A percentile compares a stretch with the other conserved stretches of the same genome.
These are phyloP conservation scores for Tetradesmus lagerheimii DNA, from an alignment of 139 green algal genomes.

Conservation along the genomic window DNA sequence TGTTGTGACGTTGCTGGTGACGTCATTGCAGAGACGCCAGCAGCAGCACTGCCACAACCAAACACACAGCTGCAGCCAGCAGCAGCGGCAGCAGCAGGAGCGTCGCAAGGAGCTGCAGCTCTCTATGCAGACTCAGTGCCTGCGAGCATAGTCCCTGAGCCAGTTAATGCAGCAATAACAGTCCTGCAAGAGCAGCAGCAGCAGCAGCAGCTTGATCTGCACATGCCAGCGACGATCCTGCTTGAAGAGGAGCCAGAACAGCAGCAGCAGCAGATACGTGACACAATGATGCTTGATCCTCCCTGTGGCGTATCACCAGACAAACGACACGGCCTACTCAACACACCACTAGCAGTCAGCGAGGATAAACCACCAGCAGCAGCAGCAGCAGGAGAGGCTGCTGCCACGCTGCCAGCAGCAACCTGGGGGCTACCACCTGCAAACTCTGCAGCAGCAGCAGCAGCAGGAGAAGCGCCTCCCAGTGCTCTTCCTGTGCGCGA, in stretches of 20 bases:
- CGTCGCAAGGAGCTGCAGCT: neutral
- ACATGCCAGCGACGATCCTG: neutral
- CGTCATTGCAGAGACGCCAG: neutral
- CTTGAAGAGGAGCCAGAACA: neutral
- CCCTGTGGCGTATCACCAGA: neutral
- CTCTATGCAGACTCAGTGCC: neutral
- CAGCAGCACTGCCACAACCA: neutral
- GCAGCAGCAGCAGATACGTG: neutral
- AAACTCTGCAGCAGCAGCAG: neutral
- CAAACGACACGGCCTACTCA: neutral
- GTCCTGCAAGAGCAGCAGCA: neutral
- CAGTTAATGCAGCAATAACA: neutral
- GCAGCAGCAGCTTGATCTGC: neutral
- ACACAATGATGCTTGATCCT: neutral
- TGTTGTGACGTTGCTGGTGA: neutral
- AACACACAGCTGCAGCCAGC: neutral
- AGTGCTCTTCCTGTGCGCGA: neutral
- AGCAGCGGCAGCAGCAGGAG: neutral
- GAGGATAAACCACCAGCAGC: neutral
- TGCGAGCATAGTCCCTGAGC: neutral
- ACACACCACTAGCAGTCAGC: neutral
- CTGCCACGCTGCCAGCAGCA: neutral
- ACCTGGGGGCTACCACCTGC: neutral
- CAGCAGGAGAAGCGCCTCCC: neutral
- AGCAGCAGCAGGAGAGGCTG: neutral